These are phyloP conservation scores for Leucogyrophana mollusca DNA, from an alignment of 768 basidiomycete species.

Conservation along the genomic window DNA sequence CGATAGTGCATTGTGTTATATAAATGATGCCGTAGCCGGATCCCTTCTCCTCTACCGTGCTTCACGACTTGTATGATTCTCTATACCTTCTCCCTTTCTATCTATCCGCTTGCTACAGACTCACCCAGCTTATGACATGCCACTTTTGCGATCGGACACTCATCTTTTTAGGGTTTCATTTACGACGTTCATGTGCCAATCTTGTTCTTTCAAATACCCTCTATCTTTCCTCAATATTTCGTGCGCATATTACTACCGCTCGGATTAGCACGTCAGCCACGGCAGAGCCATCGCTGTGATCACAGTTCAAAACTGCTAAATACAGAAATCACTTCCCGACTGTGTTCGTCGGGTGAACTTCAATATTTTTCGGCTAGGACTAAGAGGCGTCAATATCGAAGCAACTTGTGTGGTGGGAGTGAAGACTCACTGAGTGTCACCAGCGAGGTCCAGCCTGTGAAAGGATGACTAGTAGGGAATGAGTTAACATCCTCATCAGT, in stretches of 20 bases:
- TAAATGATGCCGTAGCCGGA: too few species aligned
- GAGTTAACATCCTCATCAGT: constrained; percentile 6
- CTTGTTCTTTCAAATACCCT: neutral
- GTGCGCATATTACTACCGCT: too few species aligned
- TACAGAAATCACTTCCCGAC: neutral
- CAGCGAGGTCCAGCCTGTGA: constrained; percentile 96
- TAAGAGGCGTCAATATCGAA: constrained; percentile 23
- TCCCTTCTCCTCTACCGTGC: too few species aligned
- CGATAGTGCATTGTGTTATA: too few species aligned
- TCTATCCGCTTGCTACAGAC: too few species aligned
- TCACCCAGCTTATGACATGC: neutral
- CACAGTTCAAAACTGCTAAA: too few species aligned
- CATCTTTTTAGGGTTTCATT: neutral
- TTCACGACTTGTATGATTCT: too few species aligned
- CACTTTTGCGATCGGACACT: neutral
- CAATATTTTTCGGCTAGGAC: constrained; percentile 72
- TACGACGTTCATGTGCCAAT: neutral
- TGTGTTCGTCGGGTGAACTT: constrained; percentile 7
- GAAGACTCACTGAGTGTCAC: constrained; percentile 76
- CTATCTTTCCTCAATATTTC: too few species aligned
- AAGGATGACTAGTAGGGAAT: constrained; percentile 69
- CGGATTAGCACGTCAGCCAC: too few species aligned
- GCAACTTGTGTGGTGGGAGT: neutral
- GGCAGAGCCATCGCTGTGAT: too few species aligned
- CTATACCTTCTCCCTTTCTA: too few species aligned